Base-by-base conservation (phyloP, 345 rosid genomes). In the Citrus reticulata region DNA sequence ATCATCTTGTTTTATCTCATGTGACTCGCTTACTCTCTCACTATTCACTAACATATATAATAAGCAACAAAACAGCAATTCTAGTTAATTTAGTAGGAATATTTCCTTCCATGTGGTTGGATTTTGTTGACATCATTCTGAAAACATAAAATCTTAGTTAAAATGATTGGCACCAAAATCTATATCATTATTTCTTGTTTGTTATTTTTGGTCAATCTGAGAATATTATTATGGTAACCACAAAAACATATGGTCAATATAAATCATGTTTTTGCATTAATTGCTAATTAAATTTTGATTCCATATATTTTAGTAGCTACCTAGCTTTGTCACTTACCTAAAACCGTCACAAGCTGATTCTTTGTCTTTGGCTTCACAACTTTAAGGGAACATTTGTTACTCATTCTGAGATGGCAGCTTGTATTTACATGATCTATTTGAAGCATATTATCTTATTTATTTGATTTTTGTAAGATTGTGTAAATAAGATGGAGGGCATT, bases 81-180 rank as follows among this genome's bases (percentile, higher is more conserved):
- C 32, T 57, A 71, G 40, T 55, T 55, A 74, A 61, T 68, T 40
- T 58, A 51, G 55, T 67, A 9, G 68, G 83, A 85, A 84, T 82
- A 82, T 78, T 82, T 78, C 72, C 32, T 80, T 40, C 40, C 83
- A 82, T 76, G 81, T 77, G 82, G 82, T 87, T 80, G 75, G 83
- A 78, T 71, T 83, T 70, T 40, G 70, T 81, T 62, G 68, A 16
- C 73, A 76, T 27, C 20, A 62, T 77, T 39, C 63, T 46, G 54
- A 77, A 77, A 79, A 72, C 73, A 80, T 73, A 34, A 70, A 79
- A 83, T 87, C 83, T 78, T 73, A 82, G 83, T 78, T 49, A 74
- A 74, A 76, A 80, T 85, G 82, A 83, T 78, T 80, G 81, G 77
- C 34, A 67, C 65, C 79, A n/a, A 68, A 67, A 68, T 35, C 13